These are phyloP conservation scores for Silene noctiflora DNA, from an alignment of 179 eudicot genomes.

Conservation along the genomic window DNA sequence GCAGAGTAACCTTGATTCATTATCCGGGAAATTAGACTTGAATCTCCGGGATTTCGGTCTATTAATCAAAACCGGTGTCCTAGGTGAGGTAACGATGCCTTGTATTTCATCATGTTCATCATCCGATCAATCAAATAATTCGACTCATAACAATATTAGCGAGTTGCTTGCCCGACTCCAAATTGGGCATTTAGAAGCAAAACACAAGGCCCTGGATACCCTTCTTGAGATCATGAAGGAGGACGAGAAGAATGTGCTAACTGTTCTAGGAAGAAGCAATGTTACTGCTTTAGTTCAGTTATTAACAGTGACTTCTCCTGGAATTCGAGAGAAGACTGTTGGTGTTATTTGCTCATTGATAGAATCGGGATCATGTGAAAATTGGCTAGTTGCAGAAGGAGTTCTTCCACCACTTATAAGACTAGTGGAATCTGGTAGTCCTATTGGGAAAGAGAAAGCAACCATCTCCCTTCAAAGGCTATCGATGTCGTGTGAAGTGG, in stretches of 20 bases:
- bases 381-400: conserved; percentile 82
- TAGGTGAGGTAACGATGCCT: conserved; percentile 63
- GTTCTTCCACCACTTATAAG: conserved; percentile 81
- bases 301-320: conserved; percentile 70
- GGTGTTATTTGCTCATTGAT: conserved; percentile 65
- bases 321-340: conserved; percentile 69
- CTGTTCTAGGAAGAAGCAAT: conserved; percentile 75
- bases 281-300: conserved; percentile 69
- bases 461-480: conserved; percentile 72
- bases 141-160: conserved; percentile 36
- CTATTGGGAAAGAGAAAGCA: conserved; percentile 68
- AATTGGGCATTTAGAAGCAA: conserved; percentile 85
- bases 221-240: conserved; percentile 78
- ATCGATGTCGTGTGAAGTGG: conserved; percentile 62
- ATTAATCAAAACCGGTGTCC: conserved; percentile 80
- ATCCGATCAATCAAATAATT: conserved; percentile 32
- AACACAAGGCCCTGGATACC: conserved; percentile 70
- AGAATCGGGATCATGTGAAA: conserved; percentile 73
- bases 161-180: conserved; percentile 95
- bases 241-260: conserved; percentile 62
- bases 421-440: conserved; percentile 74
- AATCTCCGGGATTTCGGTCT: conserved; percentile 80
- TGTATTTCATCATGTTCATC: conserved; percentile 36
- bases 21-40: conserved; percentile 67
- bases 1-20: conserved; percentile 86